Base-by-base conservation (phyloP, 106 monocot species). In the Acorus calamus region DNA sequence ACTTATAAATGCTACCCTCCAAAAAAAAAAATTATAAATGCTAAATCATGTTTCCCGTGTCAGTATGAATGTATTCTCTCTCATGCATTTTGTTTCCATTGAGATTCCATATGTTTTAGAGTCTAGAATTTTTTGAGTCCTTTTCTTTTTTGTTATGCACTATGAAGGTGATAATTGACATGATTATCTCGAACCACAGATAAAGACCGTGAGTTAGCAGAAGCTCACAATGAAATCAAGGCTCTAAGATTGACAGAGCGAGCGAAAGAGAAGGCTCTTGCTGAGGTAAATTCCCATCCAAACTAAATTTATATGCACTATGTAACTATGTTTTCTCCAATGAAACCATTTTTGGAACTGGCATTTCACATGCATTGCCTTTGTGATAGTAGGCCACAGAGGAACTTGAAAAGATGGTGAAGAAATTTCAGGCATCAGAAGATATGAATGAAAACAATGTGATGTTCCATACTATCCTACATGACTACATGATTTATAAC, bases 261-360 rank as follows among this genome's bases (percentile, higher is more conserved):
- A 69, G 82, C 85, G 44, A 89, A 89, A 77, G 89, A 89, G 63
- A 89, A 85, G 77, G 89, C 89, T 62, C 77, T 89, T 56, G 48
- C 54, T 10, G 89, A 85, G 89, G 89, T 89, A 79, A 3, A 28
- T 28, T 0, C 28, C 28, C 42, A 44, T 5, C 12, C 11, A 11
- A 5, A 12, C 28, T 1, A 28, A 28, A 28, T 28, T 28, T 28
- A 28, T 28, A 28, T 0, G 28, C 28, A 28, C 28, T 28, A 28
- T n/a, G n/a, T n/a, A n/a, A n/a, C n/a, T n/a, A n/a, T 28, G 28
- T 28, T 28, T 28, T 28, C 28, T 28, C 28, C 28, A 0, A 28
- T 28, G 28, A 28, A 28, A 28, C 8, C n/a, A 46, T 4, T 28
- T 8, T 55, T 11, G 8, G 11, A 2, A 46, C 44, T 47, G 1